phyloP scores from a whole-genome alignment of 169 alveolate genomes.

The Toxoplasma gondii region DNA sequence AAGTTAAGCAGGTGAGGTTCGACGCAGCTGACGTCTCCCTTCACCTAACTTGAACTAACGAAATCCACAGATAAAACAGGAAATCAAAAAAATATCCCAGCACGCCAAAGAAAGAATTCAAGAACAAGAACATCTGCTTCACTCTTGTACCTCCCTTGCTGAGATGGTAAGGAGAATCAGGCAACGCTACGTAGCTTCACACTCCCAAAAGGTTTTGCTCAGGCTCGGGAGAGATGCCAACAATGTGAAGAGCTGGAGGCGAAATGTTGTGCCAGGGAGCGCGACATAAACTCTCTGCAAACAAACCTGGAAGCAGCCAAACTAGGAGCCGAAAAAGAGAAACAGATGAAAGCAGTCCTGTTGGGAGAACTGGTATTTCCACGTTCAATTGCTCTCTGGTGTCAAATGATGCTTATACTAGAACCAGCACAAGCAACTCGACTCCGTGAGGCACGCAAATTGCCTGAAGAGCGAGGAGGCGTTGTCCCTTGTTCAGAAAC shows the following conservation, averaged over 20 bases:
- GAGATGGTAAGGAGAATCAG: neutral
- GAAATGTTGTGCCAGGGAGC: neutral
- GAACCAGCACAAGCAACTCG: conserved; percentile 5
- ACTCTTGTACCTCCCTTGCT: neutral
- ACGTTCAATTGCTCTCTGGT: neutral
- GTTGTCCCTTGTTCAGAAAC: neutral
- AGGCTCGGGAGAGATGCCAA: neutral
- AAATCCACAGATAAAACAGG: neutral
- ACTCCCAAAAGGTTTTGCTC: neutral
- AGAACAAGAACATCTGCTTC: conserved; percentile 18
- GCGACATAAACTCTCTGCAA: neutral
- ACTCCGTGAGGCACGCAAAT: neutral
- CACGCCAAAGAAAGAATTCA: neutral
- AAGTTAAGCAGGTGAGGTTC: neutral
- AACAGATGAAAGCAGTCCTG: neutral
- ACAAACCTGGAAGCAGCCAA: neutral
- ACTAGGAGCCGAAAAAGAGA: neutral
- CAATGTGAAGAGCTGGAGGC: conserved; percentile 20
- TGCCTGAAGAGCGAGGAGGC: neutral
- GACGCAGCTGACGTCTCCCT: neutral
- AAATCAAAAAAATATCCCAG: neutral
- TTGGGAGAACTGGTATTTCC: neutral
- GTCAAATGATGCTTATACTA: neutral
- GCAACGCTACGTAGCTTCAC: neutral
- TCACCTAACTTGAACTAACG: neutral